Conservation (phyloP, 164 flowering plant species). For the Stephania yunnanensis region DNA sequence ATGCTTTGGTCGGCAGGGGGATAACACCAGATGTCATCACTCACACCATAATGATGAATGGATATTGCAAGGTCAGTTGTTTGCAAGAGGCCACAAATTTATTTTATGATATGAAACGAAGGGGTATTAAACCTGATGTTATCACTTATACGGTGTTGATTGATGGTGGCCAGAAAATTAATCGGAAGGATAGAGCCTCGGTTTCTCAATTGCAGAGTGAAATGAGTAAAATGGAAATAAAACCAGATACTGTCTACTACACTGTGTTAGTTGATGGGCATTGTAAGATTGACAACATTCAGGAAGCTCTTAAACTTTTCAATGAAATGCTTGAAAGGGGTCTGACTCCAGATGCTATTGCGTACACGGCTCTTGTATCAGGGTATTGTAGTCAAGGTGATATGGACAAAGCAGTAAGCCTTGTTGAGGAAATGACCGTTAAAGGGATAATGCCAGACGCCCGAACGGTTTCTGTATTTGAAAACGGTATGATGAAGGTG, state of each 20-base stretch:
- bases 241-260: slow-evolving; percentile 50
- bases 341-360: slow-evolving; percentile 51
- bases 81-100: slow-evolving; percentile 45
- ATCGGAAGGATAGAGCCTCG: slow-evolving; percentile 6
- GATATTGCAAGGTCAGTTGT: slow-evolving; percentile 48
- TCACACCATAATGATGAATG: slow-evolving; percentile 63
- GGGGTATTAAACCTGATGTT: slow-evolving; percentile 61
- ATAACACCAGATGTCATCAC: slow-evolving; percentile 43
- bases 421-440: slow-evolving; percentile 39
- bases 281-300: slow-evolving; percentile 38
- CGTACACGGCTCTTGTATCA: slow-evolving; percentile 58
- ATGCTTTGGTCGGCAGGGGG: slow-evolving; percentile 34
- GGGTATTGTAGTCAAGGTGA: slow-evolving; percentile 41
- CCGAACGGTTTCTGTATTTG: slow-evolving; percentile 13
- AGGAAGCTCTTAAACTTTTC: slow-evolving; percentile 49
- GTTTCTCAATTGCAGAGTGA: slow-evolving; percentile 17
- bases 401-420: slow-evolving; percentile 41
- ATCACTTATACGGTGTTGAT: slow-evolving; percentile 64
- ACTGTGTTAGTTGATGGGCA: slow-evolving; percentile 59
- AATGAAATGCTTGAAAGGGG: slow-evolving; percentile 55
- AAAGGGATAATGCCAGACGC: slow-evolving; percentile 44
- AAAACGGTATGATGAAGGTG: slow-evolving; percentile 17
- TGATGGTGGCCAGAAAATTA: slow-evolving; percentile 33
- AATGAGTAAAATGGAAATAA: slow-evolving; percentile 37
- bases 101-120: slow-evolving; percentile 54